A percentile compares a stretch with the other conserved stretches of the same genome.
phyloP scores from a whole-genome alignment of 495 filamentous ascomycete genomes.

The Penicillium canariense region DNA sequence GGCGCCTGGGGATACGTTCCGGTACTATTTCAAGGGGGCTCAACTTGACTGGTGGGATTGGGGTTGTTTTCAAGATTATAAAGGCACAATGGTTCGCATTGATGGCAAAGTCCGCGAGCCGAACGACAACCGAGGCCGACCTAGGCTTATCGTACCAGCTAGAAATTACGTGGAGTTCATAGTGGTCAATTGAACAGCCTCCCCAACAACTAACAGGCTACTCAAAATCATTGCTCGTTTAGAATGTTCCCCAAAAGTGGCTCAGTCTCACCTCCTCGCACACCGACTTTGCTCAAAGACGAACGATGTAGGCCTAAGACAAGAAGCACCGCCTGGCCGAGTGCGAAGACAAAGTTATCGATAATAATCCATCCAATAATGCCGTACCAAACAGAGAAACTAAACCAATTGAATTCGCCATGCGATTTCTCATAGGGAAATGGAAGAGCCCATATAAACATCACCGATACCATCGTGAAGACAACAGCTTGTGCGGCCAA shows the following conservation, averaged over 20 bases:
- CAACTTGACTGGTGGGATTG: conserved; percentile 7
- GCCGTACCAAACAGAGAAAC: no score
- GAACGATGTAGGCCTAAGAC: neutral
- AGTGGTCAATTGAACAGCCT: neutral
- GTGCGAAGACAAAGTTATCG: conserved; percentile 3
- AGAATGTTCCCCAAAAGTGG: neutral
- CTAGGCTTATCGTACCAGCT: neutral
- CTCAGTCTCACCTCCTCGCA: neutral
- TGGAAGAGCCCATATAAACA: no score
- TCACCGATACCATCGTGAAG: neutral
- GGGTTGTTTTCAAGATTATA: conserved; percentile 3
- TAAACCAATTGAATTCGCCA: no score
- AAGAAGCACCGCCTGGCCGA: conserved; percentile 1
- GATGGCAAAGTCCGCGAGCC: neutral
- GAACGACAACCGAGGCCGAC: neutral
- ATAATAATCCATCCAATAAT: no score
- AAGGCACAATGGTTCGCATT: neutral
- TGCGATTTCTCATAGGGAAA: no score
- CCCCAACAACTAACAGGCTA: neutral
- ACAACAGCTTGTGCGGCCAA: no score
- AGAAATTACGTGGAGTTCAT: neutral
- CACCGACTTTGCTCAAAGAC: neutral
- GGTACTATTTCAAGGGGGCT: conserved; percentile 4
- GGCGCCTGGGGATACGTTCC: neutral
- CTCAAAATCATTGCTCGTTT: neutral